phyloP scores from a whole-genome alignment of 164 flowering plant genomes.

The Stephania yunnanensis region DNA sequence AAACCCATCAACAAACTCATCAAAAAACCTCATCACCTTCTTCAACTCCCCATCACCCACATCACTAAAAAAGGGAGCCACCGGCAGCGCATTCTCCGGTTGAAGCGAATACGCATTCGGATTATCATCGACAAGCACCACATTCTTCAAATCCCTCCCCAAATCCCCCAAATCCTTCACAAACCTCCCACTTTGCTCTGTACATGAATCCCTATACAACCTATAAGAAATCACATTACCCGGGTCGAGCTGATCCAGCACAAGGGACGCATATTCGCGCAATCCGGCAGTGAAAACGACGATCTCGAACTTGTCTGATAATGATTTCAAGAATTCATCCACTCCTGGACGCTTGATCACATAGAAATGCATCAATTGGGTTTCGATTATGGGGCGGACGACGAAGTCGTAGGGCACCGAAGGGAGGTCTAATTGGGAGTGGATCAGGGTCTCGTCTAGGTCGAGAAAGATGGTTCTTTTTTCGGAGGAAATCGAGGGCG shows the following conservation, averaged over 20 bases:
- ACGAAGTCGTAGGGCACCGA: conserved; percentile 64
- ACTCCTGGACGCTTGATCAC: conserved; percentile 78
- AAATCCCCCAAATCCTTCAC: conserved; percentile 70
- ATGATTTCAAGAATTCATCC: conserved; percentile 45
- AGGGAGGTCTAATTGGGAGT: conserved; percentile 50
- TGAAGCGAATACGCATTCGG: conserved; percentile 57
- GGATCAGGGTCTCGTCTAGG: conserved; percentile 79
- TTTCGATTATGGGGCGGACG: conserved; percentile 59
- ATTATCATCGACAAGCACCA: conserved; percentile 78
- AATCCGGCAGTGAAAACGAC: conserved; percentile 84
- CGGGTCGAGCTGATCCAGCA: conserved; percentile 53
- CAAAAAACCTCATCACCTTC: conserved; percentile 42
- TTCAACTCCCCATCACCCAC: conserved; percentile 49
- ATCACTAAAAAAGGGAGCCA: conserved; percentile 58
- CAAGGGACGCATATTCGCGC: conserved; percentile 70
- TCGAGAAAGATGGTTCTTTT: conserved; percentile 67
- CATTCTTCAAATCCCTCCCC: conserved; percentile 65
- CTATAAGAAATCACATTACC: conserved; percentile 50
- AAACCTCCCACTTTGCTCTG: conserved; percentile 46
- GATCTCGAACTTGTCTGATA: conserved; percentile 48
- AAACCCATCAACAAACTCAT: conserved; percentile 27
- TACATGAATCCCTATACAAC: conserved; percentile 75
- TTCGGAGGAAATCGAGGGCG: conserved; percentile 28
- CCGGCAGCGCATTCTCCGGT: conserved; percentile 67
- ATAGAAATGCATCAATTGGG: conserved; percentile 45